Evolutionary conservation across 805 yeast genomes (phyloP), one percentile per base, ranked within the genome.

Genomic region (Candida ortonii): DNA sequence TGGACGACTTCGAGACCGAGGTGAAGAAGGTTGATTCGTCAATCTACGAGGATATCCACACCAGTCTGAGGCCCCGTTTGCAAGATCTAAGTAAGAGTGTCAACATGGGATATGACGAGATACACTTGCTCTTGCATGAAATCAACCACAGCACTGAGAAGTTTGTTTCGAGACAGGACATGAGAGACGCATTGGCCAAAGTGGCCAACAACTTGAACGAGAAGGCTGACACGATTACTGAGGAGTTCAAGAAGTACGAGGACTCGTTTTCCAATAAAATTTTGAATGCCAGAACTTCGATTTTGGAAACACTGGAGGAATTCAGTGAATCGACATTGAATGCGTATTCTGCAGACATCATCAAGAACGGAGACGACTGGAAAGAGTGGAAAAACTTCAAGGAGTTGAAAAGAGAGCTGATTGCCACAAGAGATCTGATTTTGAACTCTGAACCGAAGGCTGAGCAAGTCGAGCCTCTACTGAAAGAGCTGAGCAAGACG

Each of bases 281-380:
- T 14, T 37, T 50, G 9, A 34, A 36, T 5, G 28, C 65, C 21
- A 68, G 74, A 49, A 53, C 61, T 14, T 54, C 62, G 14, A 70
- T 80, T 22, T 67, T 82, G 34, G 89, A 84, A 43, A 70, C 80
- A 0, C 71, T 79, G 52, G 89, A 83, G 55, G 83, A 83, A 41
- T 84, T 83, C 66, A 78, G 81, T 5, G 88, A 82, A 35, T 71
- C 76, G 6, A 68, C 84, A 18, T 68, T 82, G 35, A 69, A 63
- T 45, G 86, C 81, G 46, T 82, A 80, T 61, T 72, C 83, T 6
- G 71, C 73, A 33, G 71, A 76, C 38, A 68, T 83, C 51, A 70
- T 78, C 33, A 61, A 64, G 14, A 56, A 53, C 12, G 68, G 62
- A 19, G 65, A 60, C 22, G 59, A 64, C 18, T 77, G 77, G 70